Evolutionary conservation across 768 basidiomycete genomes (phyloP), one percentile per base, ranked within the genome.

Genomic region (Leccinum olivaceopallidum): DNA sequence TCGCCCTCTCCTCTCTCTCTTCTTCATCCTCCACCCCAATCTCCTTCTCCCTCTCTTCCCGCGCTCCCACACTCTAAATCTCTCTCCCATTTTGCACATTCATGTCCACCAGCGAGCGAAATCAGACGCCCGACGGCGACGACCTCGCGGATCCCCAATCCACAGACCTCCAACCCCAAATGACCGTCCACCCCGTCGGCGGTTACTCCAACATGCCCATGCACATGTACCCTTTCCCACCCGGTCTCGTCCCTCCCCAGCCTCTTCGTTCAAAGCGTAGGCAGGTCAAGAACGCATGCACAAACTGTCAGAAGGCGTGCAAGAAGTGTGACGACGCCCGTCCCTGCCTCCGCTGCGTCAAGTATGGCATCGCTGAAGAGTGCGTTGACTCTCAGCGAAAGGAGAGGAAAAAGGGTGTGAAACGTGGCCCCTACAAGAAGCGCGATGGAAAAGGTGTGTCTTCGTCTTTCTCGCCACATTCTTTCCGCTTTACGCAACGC

Each of bases 371-470:
- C 64, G 82, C 86, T 53, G 90, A 94, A 70, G 89, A 90, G 70
- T 97, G 95, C 71, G 79, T 92, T 65, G 91, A 95, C 78, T 94
- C 94, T 32, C 87, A 90, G 74, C 83, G 94, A 73, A 96, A 95
- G 79, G 94, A 96, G 77, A 84, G 94, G 69, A 92, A 91, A 75
- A 92, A 90, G 73, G 90, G 90, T 65, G 82, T 91, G 66, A 93
- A 92, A 80, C 79, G 90, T 70, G 90, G 90, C 50, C 91, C 91
- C 75, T 93, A 93, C 88, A 92, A 92, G 91, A 93, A 92, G 86
- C 90, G 89, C 86, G 90, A 91, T 89, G 86, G 85, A 83, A 90
- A 88, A 83, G 84, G 90, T 91, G 71, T 76, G 86, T 75, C 63
- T 72, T 64, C 55, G 71, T 69, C 71, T 66, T 74, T 74, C 66